Base-by-base conservation (phyloP, 352 stramenopile genomes). In the Plasmopara halstedii region DNA sequence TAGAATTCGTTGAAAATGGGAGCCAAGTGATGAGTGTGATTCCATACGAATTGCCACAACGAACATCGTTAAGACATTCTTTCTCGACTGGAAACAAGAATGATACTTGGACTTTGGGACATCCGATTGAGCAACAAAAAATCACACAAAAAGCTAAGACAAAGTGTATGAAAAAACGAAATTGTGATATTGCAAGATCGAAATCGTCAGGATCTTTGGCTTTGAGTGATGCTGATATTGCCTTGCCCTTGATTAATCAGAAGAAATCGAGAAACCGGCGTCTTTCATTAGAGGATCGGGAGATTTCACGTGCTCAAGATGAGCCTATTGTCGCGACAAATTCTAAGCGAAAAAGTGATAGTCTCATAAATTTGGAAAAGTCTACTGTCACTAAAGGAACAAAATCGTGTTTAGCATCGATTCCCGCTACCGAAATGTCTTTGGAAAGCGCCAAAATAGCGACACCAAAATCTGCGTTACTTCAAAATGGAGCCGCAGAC, bases 21-120 rank as follows among this genome's bases (percentile, higher is more conserved):
- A 34, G 31, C 8, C 23, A 53, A 20, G 64, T 64, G 10, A 70
- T 79, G 18, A 68, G 52, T 46, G 61, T 79, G 9, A 63, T 79
- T 23, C 68, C 50, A 0, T 69, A 52, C 32, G 44, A 58, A 9
- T 51, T 70, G n/a, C 32, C 53, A 7, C 45, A 36, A 17, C 9
- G 42, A 17, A 22, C 21, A 7, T 15, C 29, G 18, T 18, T 25
- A 0, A 10, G 19, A 14, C 21, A 29, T 45, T 20, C 17, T n/a
- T 15, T 19, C 1, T 27, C 41, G 27, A 22, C 15, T 25, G 21
- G 1, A 35, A 17, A 34, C 14, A 29, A 34, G 19, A 18, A 42
- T 20, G 33, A 43, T 31, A 31, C 6, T 31, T 31, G 6, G 6
- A 11, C 26, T 31, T 31, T 31, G 11, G 11, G 26, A 6, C n/a